Base-by-base conservation (phyloP, 495 filamentous ascomycete genomes). In the Penicillium pulvis region DNA sequence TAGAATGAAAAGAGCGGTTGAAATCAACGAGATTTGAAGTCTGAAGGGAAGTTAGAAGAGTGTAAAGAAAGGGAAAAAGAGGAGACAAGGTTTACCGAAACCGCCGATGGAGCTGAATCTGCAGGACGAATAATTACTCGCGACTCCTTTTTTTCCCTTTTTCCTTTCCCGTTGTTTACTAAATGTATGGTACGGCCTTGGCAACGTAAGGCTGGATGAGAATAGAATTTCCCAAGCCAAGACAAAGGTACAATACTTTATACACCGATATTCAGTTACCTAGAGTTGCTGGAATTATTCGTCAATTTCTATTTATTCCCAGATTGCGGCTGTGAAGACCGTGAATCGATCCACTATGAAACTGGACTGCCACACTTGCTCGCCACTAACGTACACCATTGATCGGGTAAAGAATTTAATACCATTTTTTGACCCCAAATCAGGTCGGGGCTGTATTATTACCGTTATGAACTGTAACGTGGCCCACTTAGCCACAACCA, bases 41-140 rank as follows among this genome's bases (percentile, higher is more conserved):
- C 11, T 44, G 56, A 46, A 51, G 42, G 39, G 43, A 39, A 52
- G 47, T 23, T 2, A 23, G 46, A 55, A 43, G 36, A 47, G 43
- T n/a, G 55, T 47, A 17, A 44, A 31, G 56, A 53, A 60, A 57
- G 65, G 41, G 53, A 23, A 48, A 51, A 63, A 61, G 67, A 69
- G 67, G 63, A 58, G 56, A 61, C 44, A 62, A 61, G 33, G 53
- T 62, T 56, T 59, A 62, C 53, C 56, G 58, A 57, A 56, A 17
- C 42, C 26, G 39, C 41, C 53, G 47, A 31, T 36, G 26, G 52
- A 47, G 33, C 42, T 61, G 54, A 51, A 53, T 36, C 55, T 52
- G 48, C 53, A 52, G 54, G 31, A 28, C 9, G 9, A 45, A 20
- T 43, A 19, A 8, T 35, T 12, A 20, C 28, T 35, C 19, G 39